Conservation (phyloP, 129 eudicot genomes). For the Centrapalus pauciflorus region DNA sequence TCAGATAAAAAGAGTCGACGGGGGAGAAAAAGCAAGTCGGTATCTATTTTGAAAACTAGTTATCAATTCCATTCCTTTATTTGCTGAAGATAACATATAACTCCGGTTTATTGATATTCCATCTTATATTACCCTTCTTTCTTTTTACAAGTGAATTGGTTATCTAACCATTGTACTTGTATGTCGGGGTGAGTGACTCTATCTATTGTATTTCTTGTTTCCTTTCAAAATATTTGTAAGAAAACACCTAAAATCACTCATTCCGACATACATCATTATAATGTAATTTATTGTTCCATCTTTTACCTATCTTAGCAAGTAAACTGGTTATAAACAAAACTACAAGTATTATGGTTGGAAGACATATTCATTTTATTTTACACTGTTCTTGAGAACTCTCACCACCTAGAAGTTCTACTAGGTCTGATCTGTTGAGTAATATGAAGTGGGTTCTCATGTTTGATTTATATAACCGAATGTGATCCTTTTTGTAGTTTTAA, state of each 20-base stretch:
- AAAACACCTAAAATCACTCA: not conserved
- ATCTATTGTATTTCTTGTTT: not conserved
- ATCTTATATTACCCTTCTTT: not conserved
- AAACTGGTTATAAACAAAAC: not conserved
- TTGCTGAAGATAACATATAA: not conserved
- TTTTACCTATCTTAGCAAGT: not conserved
- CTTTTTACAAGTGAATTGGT: not conserved
- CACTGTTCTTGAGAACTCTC: not conserved
- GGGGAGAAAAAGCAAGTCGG: conserved; percentile 52
- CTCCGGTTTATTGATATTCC: not conserved
- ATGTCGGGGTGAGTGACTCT: not conserved
- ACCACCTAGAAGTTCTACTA: conserved; percentile 11
- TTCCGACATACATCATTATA: not conserved
- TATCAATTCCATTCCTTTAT: not conserved
- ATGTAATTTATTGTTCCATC: not conserved
- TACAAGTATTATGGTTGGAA: not conserved
- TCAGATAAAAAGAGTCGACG: conserved; percentile 27
- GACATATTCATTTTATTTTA: not conserved
- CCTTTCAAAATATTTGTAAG: not conserved
- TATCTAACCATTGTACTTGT: not conserved
- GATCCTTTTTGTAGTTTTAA: not conserved
- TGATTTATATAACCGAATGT: not conserved
- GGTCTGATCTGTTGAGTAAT: not conserved
- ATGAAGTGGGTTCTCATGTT: conserved; percentile 25
- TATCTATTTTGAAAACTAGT: conserved; percentile 13